These are phyloP conservation scores for Coffea humblotiana DNA, from an alignment of 305 asterid genomes.

Conservation along the genomic window DNA sequence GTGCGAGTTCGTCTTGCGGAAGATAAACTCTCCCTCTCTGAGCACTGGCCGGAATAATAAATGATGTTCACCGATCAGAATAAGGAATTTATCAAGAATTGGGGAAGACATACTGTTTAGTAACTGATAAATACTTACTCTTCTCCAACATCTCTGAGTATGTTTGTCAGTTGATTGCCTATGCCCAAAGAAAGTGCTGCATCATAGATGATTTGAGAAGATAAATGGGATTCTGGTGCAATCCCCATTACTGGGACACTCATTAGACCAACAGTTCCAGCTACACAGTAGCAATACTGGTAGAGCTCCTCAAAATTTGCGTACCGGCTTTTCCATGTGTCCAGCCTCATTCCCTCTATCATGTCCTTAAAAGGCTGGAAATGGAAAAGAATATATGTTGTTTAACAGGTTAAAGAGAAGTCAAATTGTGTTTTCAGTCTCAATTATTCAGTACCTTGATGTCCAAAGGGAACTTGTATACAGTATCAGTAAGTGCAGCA, in stretches of 20 bases:
- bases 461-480: constrained; percentile 63
- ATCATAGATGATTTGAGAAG: constrained; percentile 52
- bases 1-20: constrained; percentile 73
- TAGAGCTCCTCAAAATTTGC: constrained; percentile 63
- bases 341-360: constrained; percentile 94
- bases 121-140: constrained; percentile 48
- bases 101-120: neutral
- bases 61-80: no score
- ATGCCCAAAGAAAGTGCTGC: constrained; percentile 66
- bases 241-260: constrained; percentile 88
- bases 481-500: constrained; percentile 71
- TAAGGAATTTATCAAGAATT: neutral
- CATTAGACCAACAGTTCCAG: constrained; percentile 84
- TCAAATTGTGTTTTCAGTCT: no score
- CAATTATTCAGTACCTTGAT: constrained; percentile 46
- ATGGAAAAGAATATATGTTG: neutral
- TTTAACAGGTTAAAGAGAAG: neutral
- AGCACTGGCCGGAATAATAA: constrained; percentile 45
- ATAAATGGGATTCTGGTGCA: constrained; percentile 56
- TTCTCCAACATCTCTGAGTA: constrained; percentile 83
- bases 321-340: constrained; percentile 56
- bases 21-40: constrained; percentile 77
- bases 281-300: constrained; percentile 72
- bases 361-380: constrained; percentile 75
- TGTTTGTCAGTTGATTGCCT: constrained; percentile 76